phyloP scores from a whole-genome alignment of 805 yeast species.

The Debaryomyces hansenii region DNA sequence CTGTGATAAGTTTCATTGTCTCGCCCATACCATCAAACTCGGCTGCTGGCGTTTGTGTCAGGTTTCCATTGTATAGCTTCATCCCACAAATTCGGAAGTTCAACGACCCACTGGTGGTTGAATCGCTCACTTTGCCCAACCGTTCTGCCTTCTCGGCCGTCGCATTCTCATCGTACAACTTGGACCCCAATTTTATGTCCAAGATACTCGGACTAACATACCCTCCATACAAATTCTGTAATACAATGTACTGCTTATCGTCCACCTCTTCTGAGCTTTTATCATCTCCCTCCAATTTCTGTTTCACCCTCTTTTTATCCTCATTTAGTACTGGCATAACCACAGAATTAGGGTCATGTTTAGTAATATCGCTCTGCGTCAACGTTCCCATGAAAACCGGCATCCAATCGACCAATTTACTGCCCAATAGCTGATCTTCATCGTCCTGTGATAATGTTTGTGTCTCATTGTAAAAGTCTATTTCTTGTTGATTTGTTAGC shows the following conservation, averaged over 20 bases:
- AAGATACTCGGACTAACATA: constrained; percentile 66
- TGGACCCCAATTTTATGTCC: constrained; percentile 80
- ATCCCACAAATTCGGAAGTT: constrained; percentile 86
- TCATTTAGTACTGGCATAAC: constrained; percentile 3
- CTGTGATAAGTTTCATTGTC: constrained; percentile 12
- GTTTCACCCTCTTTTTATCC: constrained; percentile 9
- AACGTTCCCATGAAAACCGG: constrained; percentile 67
- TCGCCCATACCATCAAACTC: constrained; percentile 16
- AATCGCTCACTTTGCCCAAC: constrained; percentile 57
- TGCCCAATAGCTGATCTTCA: constrained; percentile 26
- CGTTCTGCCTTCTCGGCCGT: constrained; percentile 59
- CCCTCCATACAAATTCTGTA: constrained; percentile 68
- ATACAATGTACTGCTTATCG: constrained; percentile 50
- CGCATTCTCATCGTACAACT: constrained; percentile 63
- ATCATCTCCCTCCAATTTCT: not conserved
- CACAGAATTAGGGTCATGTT: constrained; percentile 1
- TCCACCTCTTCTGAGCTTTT: not conserved
- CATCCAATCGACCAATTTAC: constrained; percentile 51
- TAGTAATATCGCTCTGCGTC: constrained; percentile 35
- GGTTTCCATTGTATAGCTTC: constrained; percentile 45
- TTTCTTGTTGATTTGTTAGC: constrained; percentile 61
- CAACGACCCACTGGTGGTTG: constrained; percentile 80
- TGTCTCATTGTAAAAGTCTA: constrained; percentile 63
- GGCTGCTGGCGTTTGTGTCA: constrained; percentile 11
- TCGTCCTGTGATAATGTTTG: constrained; percentile 18